These are phyloP conservation scores for Hyaloperonospora arabidopsidis DNA, from an alignment of 352 stramenopile genomes.

Conservation along the genomic window DNA sequence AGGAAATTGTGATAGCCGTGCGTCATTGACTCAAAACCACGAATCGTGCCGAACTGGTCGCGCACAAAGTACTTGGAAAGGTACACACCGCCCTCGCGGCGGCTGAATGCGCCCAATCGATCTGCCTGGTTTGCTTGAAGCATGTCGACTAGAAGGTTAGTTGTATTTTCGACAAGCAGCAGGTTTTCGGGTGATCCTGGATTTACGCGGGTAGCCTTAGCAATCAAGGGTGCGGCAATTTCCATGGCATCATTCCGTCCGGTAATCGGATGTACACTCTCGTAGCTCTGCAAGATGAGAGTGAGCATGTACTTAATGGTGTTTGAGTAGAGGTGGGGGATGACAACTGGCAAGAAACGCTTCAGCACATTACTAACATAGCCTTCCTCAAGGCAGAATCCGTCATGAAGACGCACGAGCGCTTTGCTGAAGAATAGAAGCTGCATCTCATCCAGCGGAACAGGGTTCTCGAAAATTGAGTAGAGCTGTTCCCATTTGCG, in stretches of 20 bases:
- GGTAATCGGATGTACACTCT: constrained; percentile 84
- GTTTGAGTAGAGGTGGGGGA: constrained; percentile 81
- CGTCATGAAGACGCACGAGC: constrained; percentile 78
- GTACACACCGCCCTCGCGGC: constrained; percentile 72
- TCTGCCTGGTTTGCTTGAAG: constrained; percentile 83
- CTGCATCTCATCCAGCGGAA: constrained; percentile 81
- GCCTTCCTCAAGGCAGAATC: constrained; percentile 79
- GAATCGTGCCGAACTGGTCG: constrained; percentile 84
- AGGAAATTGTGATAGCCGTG: constrained; percentile 88
- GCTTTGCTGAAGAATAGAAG: constrained; percentile 84
- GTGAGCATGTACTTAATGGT: constrained; percentile 88
- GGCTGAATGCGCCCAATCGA: constrained; percentile 71
- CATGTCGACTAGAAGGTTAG: constrained; percentile 77
- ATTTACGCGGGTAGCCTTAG: constrained; percentile 41
- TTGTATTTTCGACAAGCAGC: constrained; percentile 63
- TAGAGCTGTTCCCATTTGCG: constrained; percentile 79
- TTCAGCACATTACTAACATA: constrained; percentile 81
- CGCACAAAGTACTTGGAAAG: constrained; percentile 86
- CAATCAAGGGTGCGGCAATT: constrained; percentile 59
- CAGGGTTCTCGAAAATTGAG: constrained; percentile 68
- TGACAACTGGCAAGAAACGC: constrained; percentile 63
- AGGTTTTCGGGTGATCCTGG: constrained; percentile 33
- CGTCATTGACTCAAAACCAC: constrained; percentile 80
- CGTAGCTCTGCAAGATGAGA: constrained; percentile 82
- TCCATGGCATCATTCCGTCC: constrained; percentile 84